These are phyloP conservation scores for Apiospora arundinis DNA, from an alignment of 2,329 filamentous ascomycete species.

Conservation along the genomic window DNA sequence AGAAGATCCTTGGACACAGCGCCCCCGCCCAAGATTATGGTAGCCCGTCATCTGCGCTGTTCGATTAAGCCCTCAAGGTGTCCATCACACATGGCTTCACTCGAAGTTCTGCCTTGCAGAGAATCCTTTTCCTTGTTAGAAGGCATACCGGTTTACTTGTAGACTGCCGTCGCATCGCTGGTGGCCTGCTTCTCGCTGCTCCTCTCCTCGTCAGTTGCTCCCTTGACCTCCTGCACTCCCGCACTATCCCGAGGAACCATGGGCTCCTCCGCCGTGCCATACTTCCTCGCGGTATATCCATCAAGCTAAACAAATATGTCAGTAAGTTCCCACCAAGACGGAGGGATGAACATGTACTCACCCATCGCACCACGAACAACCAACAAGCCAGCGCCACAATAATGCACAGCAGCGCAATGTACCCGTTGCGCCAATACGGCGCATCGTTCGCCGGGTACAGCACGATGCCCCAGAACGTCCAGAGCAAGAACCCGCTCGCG, in stretches of 20 bases:
- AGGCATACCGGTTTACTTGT: too few relatives aligned
- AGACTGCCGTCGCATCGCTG: neutral
- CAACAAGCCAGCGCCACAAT: neutral
- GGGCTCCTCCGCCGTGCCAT: neutral
- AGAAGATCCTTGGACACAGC: too few relatives aligned
- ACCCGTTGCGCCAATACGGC: slow-evolving; percentile 17
- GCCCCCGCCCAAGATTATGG: too few relatives aligned
- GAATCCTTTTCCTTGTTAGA: too few relatives aligned
- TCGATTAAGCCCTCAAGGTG: neutral
- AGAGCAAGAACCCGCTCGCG: slow-evolving; percentile 5
- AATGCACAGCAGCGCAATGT: slow-evolving; percentile 12
- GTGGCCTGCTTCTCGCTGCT: neutral
- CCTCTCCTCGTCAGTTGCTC: neutral
- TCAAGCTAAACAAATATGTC: neutral
- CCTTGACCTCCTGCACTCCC: neutral
- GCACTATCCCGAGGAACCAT: neutral
- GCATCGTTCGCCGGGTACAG: slow-evolving; percentile 15
- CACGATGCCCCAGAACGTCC: slow-evolving; percentile 16
- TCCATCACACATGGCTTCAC: neutral
- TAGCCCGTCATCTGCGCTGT: neutral
- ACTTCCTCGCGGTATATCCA: slow-evolving; percentile 8
- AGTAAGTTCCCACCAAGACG: neutral
- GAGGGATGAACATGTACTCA: neutral
- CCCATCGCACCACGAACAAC: slow-evolving; percentile 14
- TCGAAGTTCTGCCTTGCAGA: too few relatives aligned